These are phyloP conservation scores for Yamadazyma spencermartinsiae DNA, from an alignment of 1,139 yeast genomes.

Conservation along the genomic window DNA sequence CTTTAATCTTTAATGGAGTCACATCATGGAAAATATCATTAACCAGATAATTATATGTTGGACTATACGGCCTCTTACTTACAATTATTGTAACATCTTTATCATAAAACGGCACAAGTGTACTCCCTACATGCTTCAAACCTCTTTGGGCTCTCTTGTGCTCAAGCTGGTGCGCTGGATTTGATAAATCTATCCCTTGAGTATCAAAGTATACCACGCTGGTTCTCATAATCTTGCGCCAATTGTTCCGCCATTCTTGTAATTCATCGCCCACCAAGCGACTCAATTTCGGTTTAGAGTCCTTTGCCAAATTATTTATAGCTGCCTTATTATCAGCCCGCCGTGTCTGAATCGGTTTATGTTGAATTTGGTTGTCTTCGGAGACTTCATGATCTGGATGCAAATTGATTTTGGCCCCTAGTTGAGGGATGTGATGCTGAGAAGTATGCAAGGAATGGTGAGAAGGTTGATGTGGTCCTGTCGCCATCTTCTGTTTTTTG, in stretches of 20 bases:
- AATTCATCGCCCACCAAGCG: slow-evolving; percentile 53
- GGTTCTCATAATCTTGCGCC: slow-evolving; percentile 75
- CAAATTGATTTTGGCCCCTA: neutral
- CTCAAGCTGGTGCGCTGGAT: slow-evolving; percentile 44
- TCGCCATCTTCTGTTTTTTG: slow-evolving; percentile 27
- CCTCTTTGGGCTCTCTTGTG: slow-evolving; percentile 55
- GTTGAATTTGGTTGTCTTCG: too few relatives aligned
- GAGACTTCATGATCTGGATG: too few relatives aligned
- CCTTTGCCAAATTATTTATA: slow-evolving; percentile 3
- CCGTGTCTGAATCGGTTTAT: too few relatives aligned
- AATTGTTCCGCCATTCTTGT: slow-evolving; percentile 74
- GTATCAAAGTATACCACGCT: slow-evolving; percentile 81
- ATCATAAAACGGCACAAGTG: slow-evolving; percentile 73
- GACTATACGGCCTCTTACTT: slow-evolving; percentile 49
- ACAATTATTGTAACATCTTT: slow-evolving; percentile 79
- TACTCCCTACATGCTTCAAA: slow-evolving; percentile 61
- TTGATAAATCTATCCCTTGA: slow-evolving; percentile 53
- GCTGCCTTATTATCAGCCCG: slow-evolving; percentile 4
- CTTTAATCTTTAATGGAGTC: slow-evolving; percentile 59
- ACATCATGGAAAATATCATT: slow-evolving; percentile 73
- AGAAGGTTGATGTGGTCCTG: neutral
- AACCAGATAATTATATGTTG: slow-evolving; percentile 30
- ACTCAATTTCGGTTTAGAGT: slow-evolving; percentile 16
- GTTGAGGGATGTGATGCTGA: neutral
- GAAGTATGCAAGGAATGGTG: neutral